phyloP scores from a whole-genome alignment of 257 asterid species.

The Paraleonurus japonicus region DNA sequence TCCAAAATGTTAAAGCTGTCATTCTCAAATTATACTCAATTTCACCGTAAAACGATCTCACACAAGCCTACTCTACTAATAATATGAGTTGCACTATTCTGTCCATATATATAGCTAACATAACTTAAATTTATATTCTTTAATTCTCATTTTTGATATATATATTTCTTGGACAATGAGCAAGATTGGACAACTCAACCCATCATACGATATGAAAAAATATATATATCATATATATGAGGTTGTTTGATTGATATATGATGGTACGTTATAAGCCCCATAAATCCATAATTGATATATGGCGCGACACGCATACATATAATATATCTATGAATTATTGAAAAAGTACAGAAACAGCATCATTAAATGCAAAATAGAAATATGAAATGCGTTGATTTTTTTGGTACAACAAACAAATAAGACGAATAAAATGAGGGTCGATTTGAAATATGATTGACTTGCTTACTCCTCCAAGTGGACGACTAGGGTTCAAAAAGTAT shows the following conservation, averaged over 20 bases:
- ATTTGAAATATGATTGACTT: neutral
- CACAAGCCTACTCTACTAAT: no score
- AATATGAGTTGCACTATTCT: no score
- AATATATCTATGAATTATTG: neutral
- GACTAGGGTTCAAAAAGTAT: neutral
- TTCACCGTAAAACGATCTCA: no score
- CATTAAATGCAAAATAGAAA: slow-evolving; percentile 14
- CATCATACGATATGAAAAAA: neutral
- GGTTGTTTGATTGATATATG: neutral
- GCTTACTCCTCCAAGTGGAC: neutral
- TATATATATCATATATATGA: neutral
- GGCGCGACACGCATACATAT: neutral
- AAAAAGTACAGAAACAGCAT: neutral
- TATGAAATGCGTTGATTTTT: neutral
- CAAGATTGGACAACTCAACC: neutral
- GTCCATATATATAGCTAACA: no score
- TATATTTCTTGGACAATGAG: no score
- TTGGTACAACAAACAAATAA: neutral
- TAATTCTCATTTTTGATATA: no score
- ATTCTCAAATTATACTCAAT: no score
- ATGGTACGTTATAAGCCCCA: neutral
- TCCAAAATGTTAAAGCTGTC: no score
- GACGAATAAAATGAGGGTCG: slow-evolving; percentile 18
- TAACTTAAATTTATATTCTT: no score
- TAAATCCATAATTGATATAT: slow-evolving; percentile 1